These are phyloP conservation scores for Pythium dissimile DNA, from an alignment of 352 stramenopile species.

Conservation along the genomic window DNA sequence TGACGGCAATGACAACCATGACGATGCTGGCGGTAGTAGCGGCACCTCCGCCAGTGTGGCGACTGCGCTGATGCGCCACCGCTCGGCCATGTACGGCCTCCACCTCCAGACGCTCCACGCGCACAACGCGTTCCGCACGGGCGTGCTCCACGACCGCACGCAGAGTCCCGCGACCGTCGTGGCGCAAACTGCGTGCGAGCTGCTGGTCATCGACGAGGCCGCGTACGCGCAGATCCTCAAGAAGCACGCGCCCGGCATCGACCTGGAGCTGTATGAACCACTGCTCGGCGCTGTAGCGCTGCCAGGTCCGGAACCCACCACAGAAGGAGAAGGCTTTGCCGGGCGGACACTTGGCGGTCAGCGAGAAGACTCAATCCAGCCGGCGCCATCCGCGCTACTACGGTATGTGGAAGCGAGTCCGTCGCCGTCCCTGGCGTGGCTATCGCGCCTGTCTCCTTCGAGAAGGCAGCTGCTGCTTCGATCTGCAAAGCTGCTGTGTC, in stretches of 20 bases:
- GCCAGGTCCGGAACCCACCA: neutral
- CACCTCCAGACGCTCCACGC: slow-evolving; percentile 55
- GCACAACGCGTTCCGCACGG: slow-evolving; percentile 51
- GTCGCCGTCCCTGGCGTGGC: slow-evolving; percentile 24
- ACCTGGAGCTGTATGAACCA: slow-evolving; percentile 24
- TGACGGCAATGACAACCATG: slow-evolving; percentile 20
- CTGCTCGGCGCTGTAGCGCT: neutral
- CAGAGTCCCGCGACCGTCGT: slow-evolving; percentile 48
- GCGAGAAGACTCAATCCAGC: neutral
- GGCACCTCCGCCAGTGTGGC: neutral
- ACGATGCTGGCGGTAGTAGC: neutral
- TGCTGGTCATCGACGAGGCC: slow-evolving; percentile 45
- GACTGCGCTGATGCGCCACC: slow-evolving; percentile 22
- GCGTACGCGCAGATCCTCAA: slow-evolving; percentile 36
- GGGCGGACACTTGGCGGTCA: neutral
- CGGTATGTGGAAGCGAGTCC: slow-evolving; percentile 23
- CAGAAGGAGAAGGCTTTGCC: neutral
- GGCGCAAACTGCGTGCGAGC: slow-evolving; percentile 52
- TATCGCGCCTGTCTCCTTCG: slow-evolving; percentile 17
- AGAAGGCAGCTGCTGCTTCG: slow-evolving; percentile 43
- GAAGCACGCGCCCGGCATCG: slow-evolving; percentile 30
- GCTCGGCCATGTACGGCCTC: slow-evolving; percentile 42
- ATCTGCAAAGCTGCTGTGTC: slow-evolving; percentile 26
- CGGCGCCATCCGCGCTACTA: slow-evolving; percentile 11
- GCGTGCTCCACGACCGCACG: slow-evolving; percentile 36